Conservation (phyloP, 2,329 filamentous ascomycete genomes). For the Ophiocordyceps australis region DNA sequence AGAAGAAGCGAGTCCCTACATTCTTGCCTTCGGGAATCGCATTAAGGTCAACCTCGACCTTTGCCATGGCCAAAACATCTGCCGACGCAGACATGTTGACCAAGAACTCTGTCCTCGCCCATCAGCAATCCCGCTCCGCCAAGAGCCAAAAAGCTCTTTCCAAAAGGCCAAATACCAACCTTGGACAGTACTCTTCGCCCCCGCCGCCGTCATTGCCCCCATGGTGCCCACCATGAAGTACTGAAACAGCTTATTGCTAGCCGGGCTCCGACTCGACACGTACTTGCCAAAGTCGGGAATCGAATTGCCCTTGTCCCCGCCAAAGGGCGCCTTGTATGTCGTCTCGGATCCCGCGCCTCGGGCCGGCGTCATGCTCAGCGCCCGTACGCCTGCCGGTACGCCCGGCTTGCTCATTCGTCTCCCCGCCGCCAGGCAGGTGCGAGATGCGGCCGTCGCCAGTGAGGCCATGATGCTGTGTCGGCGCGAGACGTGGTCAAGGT, state of each 20-base stretch:
- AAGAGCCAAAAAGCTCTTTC: background rate
- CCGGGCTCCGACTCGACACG: slow-evolving; percentile 48
- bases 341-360: slow-evolving; percentile 25
- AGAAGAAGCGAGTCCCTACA: slow-evolving; percentile 33
- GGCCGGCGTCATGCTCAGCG: slow-evolving; percentile 35
- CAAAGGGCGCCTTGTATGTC: slow-evolving; percentile 45
- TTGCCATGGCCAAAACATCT: slow-evolving; percentile 96
- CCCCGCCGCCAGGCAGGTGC: no score
- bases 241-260: slow-evolving; percentile 70
- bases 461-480: no score
- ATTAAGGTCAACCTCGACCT: slow-evolving; percentile 91
- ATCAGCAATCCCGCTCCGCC: slow-evolving; percentile 7
- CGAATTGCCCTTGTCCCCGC: slow-evolving; percentile 38
- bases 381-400: no score
- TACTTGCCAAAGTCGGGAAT: slow-evolving; percentile 88
- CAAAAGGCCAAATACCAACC: slow-evolving; percentile 39
- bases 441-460: no score
- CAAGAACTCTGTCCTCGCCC: slow-evolving; percentile 61
- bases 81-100: slow-evolving; percentile 99
- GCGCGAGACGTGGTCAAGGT: no score
- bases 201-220: slow-evolving; percentile 79
- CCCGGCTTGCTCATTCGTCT: no score
- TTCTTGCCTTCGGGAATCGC: slow-evolving; percentile 99
- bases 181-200: slow-evolving; percentile 95
- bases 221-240: slow-evolving; percentile 99